Percentiles rank a stretch among this genome's conserved stretches.
phyloP scores from a whole-genome alignment of 2,329 filamentous ascomycete species.

The Orbilia ellipsospora region DNA sequence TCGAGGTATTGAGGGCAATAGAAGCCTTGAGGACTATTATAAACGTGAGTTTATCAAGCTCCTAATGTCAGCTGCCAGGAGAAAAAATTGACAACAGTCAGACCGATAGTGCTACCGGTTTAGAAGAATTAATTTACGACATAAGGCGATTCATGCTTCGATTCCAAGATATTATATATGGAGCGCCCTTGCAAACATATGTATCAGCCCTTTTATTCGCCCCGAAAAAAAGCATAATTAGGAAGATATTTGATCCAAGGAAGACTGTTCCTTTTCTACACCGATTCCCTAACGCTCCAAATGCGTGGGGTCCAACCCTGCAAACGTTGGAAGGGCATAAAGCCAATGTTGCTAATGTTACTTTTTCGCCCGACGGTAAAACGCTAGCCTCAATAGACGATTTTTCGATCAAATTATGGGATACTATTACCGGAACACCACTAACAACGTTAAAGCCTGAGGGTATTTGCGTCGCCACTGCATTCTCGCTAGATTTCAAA shows the following conservation, averaged over 20 bases:
- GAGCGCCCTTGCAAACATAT: slow-evolving; percentile 13
- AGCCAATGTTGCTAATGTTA: too few species aligned
- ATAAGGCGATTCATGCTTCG: slow-evolving; percentile 14
- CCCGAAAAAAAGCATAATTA: slow-evolving; percentile 3
- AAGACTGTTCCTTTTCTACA: background rate
- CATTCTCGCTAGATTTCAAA: too few species aligned
- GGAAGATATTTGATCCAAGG: slow-evolving; percentile 2
- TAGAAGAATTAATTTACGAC: background rate
- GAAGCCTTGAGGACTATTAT: background rate
- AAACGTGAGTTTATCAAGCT: background rate
- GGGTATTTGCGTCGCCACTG: too few species aligned
- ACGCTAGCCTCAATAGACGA: too few species aligned
- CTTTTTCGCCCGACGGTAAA: too few species aligned
- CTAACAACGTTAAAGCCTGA: too few species aligned
- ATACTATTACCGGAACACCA: too few species aligned
- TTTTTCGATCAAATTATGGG: too few species aligned
- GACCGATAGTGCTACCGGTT: too few species aligned
- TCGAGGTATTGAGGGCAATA: background rate
- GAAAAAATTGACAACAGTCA: too few species aligned
- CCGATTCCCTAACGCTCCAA: background rate
- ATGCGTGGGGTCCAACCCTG: too few species aligned
- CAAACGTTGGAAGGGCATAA: too few species aligned
- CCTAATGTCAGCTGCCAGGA: background rate
- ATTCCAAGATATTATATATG: background rate
- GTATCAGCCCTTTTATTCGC: slow-evolving; percentile 12